Base-by-base conservation (phyloP, 257 asterid species). In the Solanum corneliomulleri region DNA sequence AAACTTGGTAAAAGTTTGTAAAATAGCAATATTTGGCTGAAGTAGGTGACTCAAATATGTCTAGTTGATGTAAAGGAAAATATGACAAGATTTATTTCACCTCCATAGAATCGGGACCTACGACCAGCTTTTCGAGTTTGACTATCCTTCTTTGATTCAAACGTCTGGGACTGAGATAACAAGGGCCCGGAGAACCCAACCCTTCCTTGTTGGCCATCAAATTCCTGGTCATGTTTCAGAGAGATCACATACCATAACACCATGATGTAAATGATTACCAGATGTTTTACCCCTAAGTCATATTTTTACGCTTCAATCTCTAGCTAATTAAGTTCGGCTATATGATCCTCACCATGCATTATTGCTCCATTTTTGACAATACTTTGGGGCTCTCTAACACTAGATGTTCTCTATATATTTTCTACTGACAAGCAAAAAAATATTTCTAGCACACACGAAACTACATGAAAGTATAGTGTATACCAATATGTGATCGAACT, bases 61-160 rank as follows among this genome's bases (percentile, higher is more conserved):
- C 29, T 18, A 18, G 69, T 16, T 80, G 85, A 49, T 27, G 68
- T 11, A 49, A 49, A 10, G 29, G 85, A 29, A 49, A 47, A 49
- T 49, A 80, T 21, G 33, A 44, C 29, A 49, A 31, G 27, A 27
- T 27, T 71, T 75, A 39, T 16, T 33, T 87, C 86, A 96, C 99
- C 98, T 92, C 89, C 87, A 64, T 90, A 85, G 85, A 96, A 95
- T 10, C 97, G 95, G 21, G 98, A 94, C 91, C 95, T 93, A 49
- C 90, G 93, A 87, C 45, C 89, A 85, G 74, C 70, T 15, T 83
- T 91, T 44, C 85, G 95, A 82, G 83, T 85, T 62, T 88, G 92
- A 71, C 89, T 87, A 49, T 90, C 88, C 80, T 91, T 91, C 29
- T 85, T 87, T 18, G 87, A 29, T 21, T 89, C 90, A 42, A 7